Conservation (phyloP, 2,329 filamentous ascomycete genomes). For the Colletotrichum lindemuthianum region DNA sequence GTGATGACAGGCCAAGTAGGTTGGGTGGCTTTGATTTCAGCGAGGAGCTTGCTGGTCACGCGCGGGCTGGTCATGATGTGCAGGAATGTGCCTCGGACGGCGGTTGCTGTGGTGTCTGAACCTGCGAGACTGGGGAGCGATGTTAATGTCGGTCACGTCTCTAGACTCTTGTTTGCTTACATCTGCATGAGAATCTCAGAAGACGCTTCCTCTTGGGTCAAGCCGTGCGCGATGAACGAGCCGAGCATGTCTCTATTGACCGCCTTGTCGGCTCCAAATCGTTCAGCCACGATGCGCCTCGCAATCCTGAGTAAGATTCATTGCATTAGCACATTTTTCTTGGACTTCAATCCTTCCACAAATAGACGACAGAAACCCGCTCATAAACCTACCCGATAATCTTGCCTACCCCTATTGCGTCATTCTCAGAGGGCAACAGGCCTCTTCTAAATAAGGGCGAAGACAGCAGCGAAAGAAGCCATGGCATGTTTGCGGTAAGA, state of each 20-base stretch:
- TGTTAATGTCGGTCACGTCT: constrained; percentile 32
- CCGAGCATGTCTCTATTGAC: constrained; percentile 62
- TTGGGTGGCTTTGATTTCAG: constrained; percentile 51
- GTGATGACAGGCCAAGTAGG: constrained; percentile 39
- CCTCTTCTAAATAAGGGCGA: constrained; percentile 53
- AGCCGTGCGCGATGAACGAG: constrained; percentile 51
- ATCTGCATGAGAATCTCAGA: constrained; percentile 56
- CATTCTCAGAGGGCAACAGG: constrained; percentile 52
- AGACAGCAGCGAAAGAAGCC: constrained; percentile 51
- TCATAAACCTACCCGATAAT: constrained; percentile 54
- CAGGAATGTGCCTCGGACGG: constrained; percentile 64
- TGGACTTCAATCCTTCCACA: too few species aligned
- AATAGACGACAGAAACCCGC: background rate
- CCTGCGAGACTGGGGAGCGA: constrained; percentile 56
- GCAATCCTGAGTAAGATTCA: constrained; percentile 46
- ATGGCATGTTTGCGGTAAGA: constrained; percentile 53
- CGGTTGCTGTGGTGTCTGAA: constrained; percentile 67
- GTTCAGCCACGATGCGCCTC: constrained; percentile 54
- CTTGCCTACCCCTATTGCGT: constrained; percentile 51
- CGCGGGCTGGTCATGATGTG: constrained; percentile 61
- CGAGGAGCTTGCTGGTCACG: constrained; percentile 56
- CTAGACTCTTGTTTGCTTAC: constrained; percentile 53
- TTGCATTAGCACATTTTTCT: too few species aligned
- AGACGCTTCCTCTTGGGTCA: constrained; percentile 51
- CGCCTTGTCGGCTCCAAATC: constrained; percentile 55